phyloP scores from a whole-genome alignment of 495 filamentous ascomycete species.

The Hyaloscypha bicolor region DNA sequence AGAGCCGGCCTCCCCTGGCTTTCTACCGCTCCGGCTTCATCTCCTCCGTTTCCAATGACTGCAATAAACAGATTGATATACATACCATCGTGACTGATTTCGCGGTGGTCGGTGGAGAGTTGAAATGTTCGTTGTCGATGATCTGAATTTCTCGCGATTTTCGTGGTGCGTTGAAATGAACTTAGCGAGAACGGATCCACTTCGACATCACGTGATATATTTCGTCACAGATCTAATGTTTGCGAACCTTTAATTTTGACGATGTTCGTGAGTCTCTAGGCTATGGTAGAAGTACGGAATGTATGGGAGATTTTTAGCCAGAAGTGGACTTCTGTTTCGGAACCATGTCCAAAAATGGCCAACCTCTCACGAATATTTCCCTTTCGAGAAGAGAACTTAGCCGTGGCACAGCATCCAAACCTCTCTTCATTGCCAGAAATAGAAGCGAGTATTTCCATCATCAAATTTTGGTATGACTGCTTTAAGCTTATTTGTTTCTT shows the following conservation, averaged over 20 bases:
- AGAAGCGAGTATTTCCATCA: not conserved
- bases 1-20: not conserved
- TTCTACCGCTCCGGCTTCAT: not conserved
- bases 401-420: not conserved
- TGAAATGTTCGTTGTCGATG: conserved; percentile 15
- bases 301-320: no score
- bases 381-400: not conserved
- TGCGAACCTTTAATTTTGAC: no score
- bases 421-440: not conserved
- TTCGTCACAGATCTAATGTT: no score
- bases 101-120: conserved; percentile 27
- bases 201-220: conserved; percentile 1
- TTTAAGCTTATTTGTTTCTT: no score
- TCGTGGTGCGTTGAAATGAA: conserved; percentile 1
- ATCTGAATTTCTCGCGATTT: conserved; percentile 10
- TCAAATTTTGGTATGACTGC: not conserved
- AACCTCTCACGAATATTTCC: no score
- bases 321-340: no score
- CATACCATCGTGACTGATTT: conserved; percentile 36
- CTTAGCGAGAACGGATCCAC: not conserved
- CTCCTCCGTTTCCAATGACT: not conserved
- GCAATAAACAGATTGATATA: conserved; percentile 19
- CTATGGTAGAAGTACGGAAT: no score
- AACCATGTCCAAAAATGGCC: no score
- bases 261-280: no score